phyloP scores from a whole-genome alignment of 352 stramenopile species.

The Phytophthora pisi region DNA sequence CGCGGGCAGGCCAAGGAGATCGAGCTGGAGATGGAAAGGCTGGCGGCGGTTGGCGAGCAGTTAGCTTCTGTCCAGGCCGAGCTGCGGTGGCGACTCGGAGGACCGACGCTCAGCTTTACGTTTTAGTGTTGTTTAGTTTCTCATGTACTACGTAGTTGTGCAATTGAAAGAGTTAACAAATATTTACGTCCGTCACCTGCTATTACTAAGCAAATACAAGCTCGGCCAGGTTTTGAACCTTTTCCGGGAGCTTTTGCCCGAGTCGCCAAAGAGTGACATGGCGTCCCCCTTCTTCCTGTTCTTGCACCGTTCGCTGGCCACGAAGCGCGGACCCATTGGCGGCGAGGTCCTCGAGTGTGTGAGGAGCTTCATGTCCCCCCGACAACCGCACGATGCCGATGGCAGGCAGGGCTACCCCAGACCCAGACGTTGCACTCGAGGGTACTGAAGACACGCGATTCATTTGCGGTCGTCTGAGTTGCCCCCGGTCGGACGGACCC shows the following conservation, averaged over 20 bases:
- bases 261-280: background rate
- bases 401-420: background rate
- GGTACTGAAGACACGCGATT: background rate
- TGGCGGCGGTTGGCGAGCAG: constrained; percentile 4
- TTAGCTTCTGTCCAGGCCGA: constrained; percentile 12
- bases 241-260: background rate
- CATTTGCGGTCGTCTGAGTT: background rate
- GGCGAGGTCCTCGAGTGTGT: background rate
- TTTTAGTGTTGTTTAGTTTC: constrained; percentile 5
- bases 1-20: constrained; percentile 17
- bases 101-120: constrained; percentile 1
- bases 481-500: background rate
- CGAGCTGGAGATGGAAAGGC: constrained; percentile 9
- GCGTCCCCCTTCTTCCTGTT: background rate
- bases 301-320: constrained; percentile 8
- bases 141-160: background rate
- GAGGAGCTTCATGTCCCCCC: background rate
- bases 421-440: background rate
- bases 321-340: background rate
- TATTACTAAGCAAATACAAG: too few species aligned
- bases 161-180: background rate
- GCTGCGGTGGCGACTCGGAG: constrained; percentile 25
- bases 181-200: background rate
- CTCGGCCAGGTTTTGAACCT: too few species aligned
- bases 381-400: constrained; percentile 19